Base-by-base conservation (phyloP, 2,329 filamentous ascomycete genomes). In the Pseudocercospora pini-densiflorae region DNA sequence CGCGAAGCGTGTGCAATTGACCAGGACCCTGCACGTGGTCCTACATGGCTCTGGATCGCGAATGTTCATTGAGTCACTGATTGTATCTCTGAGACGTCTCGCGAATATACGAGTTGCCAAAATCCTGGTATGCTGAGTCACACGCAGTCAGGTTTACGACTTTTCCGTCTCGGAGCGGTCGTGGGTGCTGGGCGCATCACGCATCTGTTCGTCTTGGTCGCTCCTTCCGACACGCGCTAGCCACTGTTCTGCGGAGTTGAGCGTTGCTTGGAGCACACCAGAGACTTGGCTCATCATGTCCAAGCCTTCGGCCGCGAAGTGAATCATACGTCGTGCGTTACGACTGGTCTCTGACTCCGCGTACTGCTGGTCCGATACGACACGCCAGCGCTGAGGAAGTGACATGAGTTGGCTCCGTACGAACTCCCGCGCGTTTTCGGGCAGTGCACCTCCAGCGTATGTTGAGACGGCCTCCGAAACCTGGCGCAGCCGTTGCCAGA, bases 261-360 rank as follows among this genome's bases (percentile, higher is more conserved):
- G 91, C 0, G 95, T 98, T 61, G 93, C 91, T 72, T 96, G 92
- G 8, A 98, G 86, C 1, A 97, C 92, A 5, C 90, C 89, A 47
- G 90, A 95, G 59, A 99, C 93, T 77, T 97, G 93, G 0, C 89
- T 87, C 85, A 98, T 93, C 90, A 98, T 97, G 72, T 97, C 93
- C 14, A 98, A 83, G 0, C 94, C 93, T 77, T 98, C 94, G 74
- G 91, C 91, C 6, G 94, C 94, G 60, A 98, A 88, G 1, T 95
- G 88, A 12, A 98, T 82, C 63, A 96, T 93, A 47, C 91, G 86
- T 72, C 93, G 90, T 0, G 92, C 93, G 60, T 82, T 82, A 8
- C 83, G 79, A 10, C 84, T 84, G 19, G 85, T 84, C 51, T 85
- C 83, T 31, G 75, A 77, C 16, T 73, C 76, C n/a, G 66, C 70